These are phyloP conservation scores for Aspergillus caelatus DNA, from an alignment of 2,329 filamentous ascomycete genomes.

Conservation along the genomic window DNA sequence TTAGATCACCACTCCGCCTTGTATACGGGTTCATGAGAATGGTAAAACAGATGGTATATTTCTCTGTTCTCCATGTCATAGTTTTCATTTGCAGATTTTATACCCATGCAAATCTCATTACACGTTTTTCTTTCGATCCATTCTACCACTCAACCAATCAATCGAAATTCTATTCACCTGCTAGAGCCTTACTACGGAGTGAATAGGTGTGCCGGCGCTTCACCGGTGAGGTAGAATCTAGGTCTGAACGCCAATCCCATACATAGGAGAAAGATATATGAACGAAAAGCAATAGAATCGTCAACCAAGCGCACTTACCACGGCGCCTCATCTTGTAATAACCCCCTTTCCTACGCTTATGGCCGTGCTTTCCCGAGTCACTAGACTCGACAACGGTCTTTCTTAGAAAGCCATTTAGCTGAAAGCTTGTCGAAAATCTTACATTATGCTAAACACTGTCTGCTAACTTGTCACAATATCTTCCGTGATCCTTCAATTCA, in stretches of 20 bases:
- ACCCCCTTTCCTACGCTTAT: neutral
- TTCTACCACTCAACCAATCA: neutral
- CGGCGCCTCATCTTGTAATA: neutral
- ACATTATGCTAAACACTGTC: too few relatives aligned
- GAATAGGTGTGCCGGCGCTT: neutral
- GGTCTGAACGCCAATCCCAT: neutral
- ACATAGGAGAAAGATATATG: neutral
- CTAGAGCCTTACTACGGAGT: neutral
- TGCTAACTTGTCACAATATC: too few relatives aligned
- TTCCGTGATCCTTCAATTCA: too few relatives aligned
- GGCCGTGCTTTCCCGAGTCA: too few relatives aligned
- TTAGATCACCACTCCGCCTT: neutral
- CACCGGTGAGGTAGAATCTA: neutral
- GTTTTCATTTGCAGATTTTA: conserved; percentile 5
- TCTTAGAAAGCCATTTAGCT: too few relatives aligned
- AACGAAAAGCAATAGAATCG: neutral
- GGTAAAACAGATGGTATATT: neutral
- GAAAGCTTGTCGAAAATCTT: too few relatives aligned
- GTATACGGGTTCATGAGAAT: neutral
- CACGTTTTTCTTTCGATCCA: neutral
- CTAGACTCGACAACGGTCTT: too few relatives aligned
- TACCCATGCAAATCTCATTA: conserved; percentile 5
- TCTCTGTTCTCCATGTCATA: neutral
- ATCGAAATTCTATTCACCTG: neutral
- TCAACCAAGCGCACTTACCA: neutral